Base-by-base conservation (phyloP, 306 rosid species). In the Luffa aegyptiaca region DNA sequence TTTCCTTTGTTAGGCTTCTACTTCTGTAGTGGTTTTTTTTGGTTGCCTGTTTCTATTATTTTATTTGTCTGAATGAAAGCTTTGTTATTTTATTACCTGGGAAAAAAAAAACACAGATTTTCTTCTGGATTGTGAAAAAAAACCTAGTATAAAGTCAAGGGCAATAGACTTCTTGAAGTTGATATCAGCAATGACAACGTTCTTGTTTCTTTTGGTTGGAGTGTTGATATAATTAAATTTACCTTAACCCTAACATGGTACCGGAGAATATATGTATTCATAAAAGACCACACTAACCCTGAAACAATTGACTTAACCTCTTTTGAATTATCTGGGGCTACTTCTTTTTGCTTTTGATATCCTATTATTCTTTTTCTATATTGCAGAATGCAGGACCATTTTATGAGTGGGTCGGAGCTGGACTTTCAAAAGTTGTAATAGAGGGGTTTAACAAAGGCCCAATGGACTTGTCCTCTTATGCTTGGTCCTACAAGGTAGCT, bases 361-460 rank as follows among this genome's bases (percentile, higher is more conserved):
- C 57, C 13, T 46, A 45, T 45, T 70, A 56, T 20, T 37, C 74
- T 82, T 81, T 62, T 58, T 81, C 3, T 61, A 37, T 20, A 74
- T 70, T 81, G 59, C 82, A 94, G 98, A 94, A 90, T 35, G 97
- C 97, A 65, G 98, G 98, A 80, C 86, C 97, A 53, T 92, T 80
- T 84, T 94, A 88, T 82, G 98, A 94, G 53, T 94, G 92, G 81
- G 51, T 86, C 2, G 98, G 97, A 82, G 97, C 98, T 52, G 97
- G 98, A 85, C 78, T 89, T 49, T 85, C 91, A 63, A 88, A 89
- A 79, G 95, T 92, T 58, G 84, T 86, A 80, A 88, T 94, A 62
- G 20, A 74, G 75, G 98, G 97, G 66, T 87, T 90, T 82, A 85
- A 80, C 81, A 92, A 90, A 76, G 92, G 90, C 82, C 90, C 90